Percentiles rank a stretch among this genome's conserved stretches.
phyloP scores from a whole-genome alignment of 2,329 filamentous ascomycete genomes.

The Colletotrichum sp. region DNA sequence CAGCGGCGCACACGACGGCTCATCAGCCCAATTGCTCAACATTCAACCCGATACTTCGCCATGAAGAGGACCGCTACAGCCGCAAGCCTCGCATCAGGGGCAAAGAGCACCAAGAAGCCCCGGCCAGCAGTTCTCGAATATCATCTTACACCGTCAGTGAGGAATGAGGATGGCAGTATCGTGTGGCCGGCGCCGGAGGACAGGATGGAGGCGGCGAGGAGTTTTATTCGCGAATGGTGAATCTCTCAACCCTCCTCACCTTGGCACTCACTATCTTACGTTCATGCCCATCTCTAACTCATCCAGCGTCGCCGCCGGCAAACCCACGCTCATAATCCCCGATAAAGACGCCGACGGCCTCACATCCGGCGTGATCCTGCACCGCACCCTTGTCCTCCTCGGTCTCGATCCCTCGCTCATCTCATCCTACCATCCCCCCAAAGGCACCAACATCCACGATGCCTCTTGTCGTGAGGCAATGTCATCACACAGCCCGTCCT shows the following conservation, averaged over 20 bases:
- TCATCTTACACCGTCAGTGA: conserved; percentile 43
- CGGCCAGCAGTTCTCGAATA: conserved; percentile 42
- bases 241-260: neutral
- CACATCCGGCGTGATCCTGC: conserved; percentile 65
- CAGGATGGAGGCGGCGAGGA: conserved; percentile 59
- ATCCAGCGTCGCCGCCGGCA: conserved; percentile 51
- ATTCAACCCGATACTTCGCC: neutral
- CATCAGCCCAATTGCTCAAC: fast-evolving
- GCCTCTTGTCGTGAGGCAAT: conserved; percentile 57
- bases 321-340: conserved; percentile 64
- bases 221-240: conserved; percentile 64
- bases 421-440: conserved; percentile 61
- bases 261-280: neutral
- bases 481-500: conserved; percentile 43
- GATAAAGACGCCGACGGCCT: conserved; percentile 74
- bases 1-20: neutral
- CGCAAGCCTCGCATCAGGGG: neutral
- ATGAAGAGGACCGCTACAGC: conserved; percentile 9
- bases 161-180: conserved; percentile 47
- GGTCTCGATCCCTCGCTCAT: conserved; percentile 59
- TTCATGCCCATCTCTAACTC: neutral
- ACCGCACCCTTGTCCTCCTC: conserved; percentile 61
- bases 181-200: conserved; percentile 66
- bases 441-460: conserved; percentile 63
- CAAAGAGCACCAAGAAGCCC: neutral